Evolutionary conservation across 768 basidiomycete species (phyloP), one percentile per base, ranked within the genome.

Genomic region (Pleurotus sapidus): DNA sequence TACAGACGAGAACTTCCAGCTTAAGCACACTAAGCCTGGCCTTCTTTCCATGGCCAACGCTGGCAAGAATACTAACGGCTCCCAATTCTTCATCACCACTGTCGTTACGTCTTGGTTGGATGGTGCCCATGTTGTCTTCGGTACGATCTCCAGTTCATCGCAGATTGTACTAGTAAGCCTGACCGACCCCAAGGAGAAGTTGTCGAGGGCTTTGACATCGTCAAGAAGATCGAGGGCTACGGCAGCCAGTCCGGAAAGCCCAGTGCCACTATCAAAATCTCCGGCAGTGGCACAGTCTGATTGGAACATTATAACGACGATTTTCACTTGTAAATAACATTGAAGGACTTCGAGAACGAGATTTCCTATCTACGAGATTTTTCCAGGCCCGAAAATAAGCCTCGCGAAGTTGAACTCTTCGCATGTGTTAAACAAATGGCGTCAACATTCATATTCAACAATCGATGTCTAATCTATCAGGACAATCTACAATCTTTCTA

Each of bases 1-100:
- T 9, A 23, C 68, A 83, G 95, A 96, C 65, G 95, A 96, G 76
- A 95, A 95, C 80, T 91, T 92, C 72, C 64, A 76, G 61, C 67
- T 85, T 59, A 87, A 84, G 72, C 95, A 97, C 79, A 79, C 72
- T 58, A 88, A 86, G 66, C 80, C 78, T 20, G 84, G 84, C 51
- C 67, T 88, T 47, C 76, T 91, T 40, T 88, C 87, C 53, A 90
- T 90, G 87, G 92, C 92, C 20, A 94, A 95, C 66, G 82, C 87
- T 4, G 88, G 87, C 30, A 74, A 72, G 67, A 86, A 93, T 76
- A 95, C 93, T 62, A 95, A 95, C 67, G 93, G 90, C 12, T 90
- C 84, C 17, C 78, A 86, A 71, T 95, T 95, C 83, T 95, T 96
- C 80, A 86, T 95, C 77, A 93, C 90, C 61, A 95, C 92, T 40